Evolutionary conservation across 805 yeast species (phyloP).

Genomic region (Kodamaea restingae): DNA sequence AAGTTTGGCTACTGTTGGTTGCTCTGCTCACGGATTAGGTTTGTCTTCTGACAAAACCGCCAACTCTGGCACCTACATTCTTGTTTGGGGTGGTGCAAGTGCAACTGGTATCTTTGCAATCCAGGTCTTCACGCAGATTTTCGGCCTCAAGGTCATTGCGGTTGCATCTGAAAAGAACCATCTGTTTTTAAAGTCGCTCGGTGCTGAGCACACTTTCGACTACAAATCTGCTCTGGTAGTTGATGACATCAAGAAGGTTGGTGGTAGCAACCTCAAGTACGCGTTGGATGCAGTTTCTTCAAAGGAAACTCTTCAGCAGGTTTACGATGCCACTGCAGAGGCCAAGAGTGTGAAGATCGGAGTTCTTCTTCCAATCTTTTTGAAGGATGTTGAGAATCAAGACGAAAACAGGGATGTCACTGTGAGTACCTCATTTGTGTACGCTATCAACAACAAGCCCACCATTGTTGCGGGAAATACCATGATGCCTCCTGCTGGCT

Average conservation of each 20-base stretch:
- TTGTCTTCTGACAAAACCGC: slow-evolving; percentile 14
- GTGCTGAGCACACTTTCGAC: slow-evolving; percentile 30
- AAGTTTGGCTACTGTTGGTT: slow-evolving; percentile 48
- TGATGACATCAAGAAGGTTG: slow-evolving; percentile 18
- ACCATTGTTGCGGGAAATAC: neutral
- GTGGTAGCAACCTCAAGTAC: slow-evolving; percentile 19
- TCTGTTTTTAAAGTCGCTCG: slow-evolving; percentile 20
- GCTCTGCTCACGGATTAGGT: slow-evolving; percentile 31
- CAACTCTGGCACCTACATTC: slow-evolving; percentile 16
- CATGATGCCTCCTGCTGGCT: slow-evolving; percentile 5
- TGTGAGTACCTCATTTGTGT: slow-evolving; percentile 7
- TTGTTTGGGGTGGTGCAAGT: slow-evolving; percentile 38
- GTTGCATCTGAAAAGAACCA: slow-evolving; percentile 26
- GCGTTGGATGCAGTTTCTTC: slow-evolving; percentile 27
- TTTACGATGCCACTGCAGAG: slow-evolving; percentile 28
- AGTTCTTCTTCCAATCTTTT: neutral
- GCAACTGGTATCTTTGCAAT: slow-evolving; percentile 31
- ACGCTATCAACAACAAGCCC: slow-evolving; percentile 8
- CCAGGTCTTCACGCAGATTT: slow-evolving; percentile 29
- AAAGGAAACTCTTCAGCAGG: slow-evolving; percentile 20
- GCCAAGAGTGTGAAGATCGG: slow-evolving; percentile 14
- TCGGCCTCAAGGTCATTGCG: slow-evolving; percentile 28
- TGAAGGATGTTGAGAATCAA: too few relatives aligned
- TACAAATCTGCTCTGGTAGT: slow-evolving; percentile 23
- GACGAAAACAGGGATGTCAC: slow-evolving; percentile 8